Conservation (phyloP, 345 rosid genomes). For the Citrus australasica region DNA sequence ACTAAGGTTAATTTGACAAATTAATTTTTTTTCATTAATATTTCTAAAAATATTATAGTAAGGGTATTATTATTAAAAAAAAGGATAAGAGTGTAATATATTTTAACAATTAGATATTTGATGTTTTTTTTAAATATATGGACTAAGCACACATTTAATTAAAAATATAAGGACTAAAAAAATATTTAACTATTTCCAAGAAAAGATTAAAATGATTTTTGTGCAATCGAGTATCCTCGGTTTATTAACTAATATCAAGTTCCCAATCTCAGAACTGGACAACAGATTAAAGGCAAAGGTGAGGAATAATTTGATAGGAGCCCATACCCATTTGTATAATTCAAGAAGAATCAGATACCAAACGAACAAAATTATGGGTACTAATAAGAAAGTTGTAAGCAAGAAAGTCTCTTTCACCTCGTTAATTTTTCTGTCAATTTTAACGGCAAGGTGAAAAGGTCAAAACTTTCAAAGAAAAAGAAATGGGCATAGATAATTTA, state of each 20-base stretch:
- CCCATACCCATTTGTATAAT: neutral
- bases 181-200: too few species aligned
- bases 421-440: neutral
- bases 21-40: too few species aligned
- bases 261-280: neutral
- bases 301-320: constrained; percentile 21
- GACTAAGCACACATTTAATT: too few species aligned
- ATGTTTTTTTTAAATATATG: too few species aligned
- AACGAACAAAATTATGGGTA: neutral
- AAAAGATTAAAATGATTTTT: too few species aligned
- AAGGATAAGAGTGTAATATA: too few species aligned
- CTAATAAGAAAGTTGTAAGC: neutral
- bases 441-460: neutral
- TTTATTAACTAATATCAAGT: neutral
- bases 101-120: too few species aligned
- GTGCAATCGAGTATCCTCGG: neutral
- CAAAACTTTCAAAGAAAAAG: neutral
- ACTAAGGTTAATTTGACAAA: too few species aligned
- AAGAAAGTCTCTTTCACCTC: neutral
- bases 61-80: too few species aligned
- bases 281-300: neutral
- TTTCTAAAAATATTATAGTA: too few species aligned
- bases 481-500: neutral
- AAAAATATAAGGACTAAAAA: too few species aligned
- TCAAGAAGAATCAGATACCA: constrained; percentile 29